Base-by-base conservation (phyloP, 805 yeast genomes). In the Starmerella riodocensis region DNA sequence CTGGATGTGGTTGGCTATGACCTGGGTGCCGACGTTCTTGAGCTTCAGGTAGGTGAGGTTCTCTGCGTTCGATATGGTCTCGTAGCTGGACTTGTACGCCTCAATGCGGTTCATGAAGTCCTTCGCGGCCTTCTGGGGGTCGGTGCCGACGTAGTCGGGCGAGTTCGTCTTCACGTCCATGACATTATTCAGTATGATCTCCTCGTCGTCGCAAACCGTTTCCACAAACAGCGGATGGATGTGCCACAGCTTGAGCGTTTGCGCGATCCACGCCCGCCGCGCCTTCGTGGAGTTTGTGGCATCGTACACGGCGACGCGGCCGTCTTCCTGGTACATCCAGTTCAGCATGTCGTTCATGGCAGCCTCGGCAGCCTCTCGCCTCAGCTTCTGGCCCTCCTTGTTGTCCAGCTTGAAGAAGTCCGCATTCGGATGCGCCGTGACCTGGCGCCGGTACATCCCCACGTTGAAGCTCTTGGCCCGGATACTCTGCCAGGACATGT, bases 141-240 rank as follows among this genome's bases (percentile, higher is more conserved):
- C 81, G 44, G 67, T 64, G 33, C 76, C 73, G 5, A 59, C 58
- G 56, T 84, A 83, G 58, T 85, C 94, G 0, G 94, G 94, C 4
- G 86, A 76, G 2, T 86, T 74, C 0, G 86, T 75, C 57, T 84
- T 82, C 40, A 86, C 93, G 59, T 88, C 96, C 49, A 75, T 57
- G 32, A 88, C 76, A 57, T 86, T 88, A 51, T 78, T 78, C 61
- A 70, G 66, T 27, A 91, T 75, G 43, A 85, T 68, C 22, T 76
- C 78, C 47, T 78, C 69, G 60, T 85, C 91, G 54, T 84, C 78
- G 59, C 95, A 86, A 71, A 77, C 81, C 54, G 93, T 79, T 57
- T 91, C 98, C 45, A 91, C 71, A 56, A 88, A 91, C 68, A 91
- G 74, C 1, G 97, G 93, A 57, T 83, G 88, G 42, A 91, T 77